phyloP scores from a whole-genome alignment of 2,329 filamentous ascomycete genomes.

The Alternaria sp. region DNA sequence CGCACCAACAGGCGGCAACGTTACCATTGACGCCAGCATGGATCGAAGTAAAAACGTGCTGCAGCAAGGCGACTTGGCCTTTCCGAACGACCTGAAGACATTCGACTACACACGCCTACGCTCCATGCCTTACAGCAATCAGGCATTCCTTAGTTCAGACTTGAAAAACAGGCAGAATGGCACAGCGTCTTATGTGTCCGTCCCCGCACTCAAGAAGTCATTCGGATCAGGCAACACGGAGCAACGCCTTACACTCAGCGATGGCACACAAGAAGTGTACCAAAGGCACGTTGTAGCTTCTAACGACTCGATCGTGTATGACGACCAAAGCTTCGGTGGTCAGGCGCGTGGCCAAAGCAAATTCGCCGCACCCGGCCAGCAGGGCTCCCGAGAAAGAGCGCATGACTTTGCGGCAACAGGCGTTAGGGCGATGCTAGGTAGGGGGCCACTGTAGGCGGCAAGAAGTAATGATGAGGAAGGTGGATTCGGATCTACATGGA shows the following conservation, averaged over 20 bases:
- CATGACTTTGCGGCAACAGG: slow-evolving; percentile 35
- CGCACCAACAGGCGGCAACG: slow-evolving; percentile 52
- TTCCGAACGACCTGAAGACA: slow-evolving; percentile 69
- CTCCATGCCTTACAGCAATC: slow-evolving; percentile 1
- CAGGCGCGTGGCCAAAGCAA: slow-evolving; percentile 20
- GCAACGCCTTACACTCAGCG: slow-evolving; percentile 66
- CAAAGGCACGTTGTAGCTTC: slow-evolving; percentile 63
- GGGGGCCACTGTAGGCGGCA: slow-evolving; percentile 34
- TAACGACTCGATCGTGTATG: slow-evolving; percentile 63
- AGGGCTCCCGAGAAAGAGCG: slow-evolving; percentile 11
- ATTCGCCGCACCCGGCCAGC: slow-evolving; percentile 10
- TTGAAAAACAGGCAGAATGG: slow-evolving; percentile 66
- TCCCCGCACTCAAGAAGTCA: slow-evolving; percentile 57
- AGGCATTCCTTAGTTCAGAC: slow-evolving; percentile 49
- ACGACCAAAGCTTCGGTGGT: slow-evolving; percentile 54
- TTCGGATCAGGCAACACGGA: slow-evolving; percentile 65
- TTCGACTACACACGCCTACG: slow-evolving; percentile 55
- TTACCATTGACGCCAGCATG: slow-evolving; percentile 59
- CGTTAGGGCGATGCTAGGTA: slow-evolving; percentile 40
- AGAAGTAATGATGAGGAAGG: slow-evolving; percentile 6
- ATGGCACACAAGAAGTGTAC: slow-evolving; percentile 61
- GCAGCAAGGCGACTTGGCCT: slow-evolving; percentile 58
- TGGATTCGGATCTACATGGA: slow-evolving; percentile 7
- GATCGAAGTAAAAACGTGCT: slow-evolving; percentile 60
- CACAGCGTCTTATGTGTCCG: slow-evolving; percentile 63